Evolutionary conservation across 2,329 filamentous ascomycete genomes (phyloP), one percentile per base, ranked within the genome.

Genomic region (Amesomyces nigricolor): DNA sequence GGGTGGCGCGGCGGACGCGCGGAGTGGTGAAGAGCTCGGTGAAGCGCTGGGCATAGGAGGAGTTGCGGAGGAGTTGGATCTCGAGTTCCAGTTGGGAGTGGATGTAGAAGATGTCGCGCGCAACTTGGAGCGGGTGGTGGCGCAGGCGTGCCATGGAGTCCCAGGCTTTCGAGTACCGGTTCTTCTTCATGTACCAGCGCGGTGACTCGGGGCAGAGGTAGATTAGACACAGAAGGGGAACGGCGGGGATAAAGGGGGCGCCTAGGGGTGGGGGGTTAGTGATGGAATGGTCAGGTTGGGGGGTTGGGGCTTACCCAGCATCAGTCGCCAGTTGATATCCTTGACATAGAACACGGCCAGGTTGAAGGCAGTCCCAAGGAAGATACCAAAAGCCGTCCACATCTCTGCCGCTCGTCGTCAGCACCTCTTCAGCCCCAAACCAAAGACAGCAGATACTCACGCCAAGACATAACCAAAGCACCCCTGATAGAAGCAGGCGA

Each of bases 381-480:
- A 77, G 60, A 84, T 83, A 45, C 81, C 81, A 64, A 84, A 81
- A 2, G 78, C 78, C 2, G 78, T 83, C 81, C 83, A 87, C 69
- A 87, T 73, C 35, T 65, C 71, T 91, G 73, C 1, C 14, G 9
- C 7, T n/a, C 3, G 11, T 37, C 42, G 11, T 44, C 10, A 53
- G 59, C 47, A 61, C 52, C 35, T 8, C 17, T 47, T 22, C 30
- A 44, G 8, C 10, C 22, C 9, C 11, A 10, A 45, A 13, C n/a
- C 2, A 4, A 29, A 7, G 10, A 43, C 40, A 30, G 10, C 8
- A 22, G 39, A 47, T 54, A 68, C 63, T 63, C 59, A 65, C 67
- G 86, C 88, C 88, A 92, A 59, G 84, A 85, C 88, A 92, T 92
- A 60, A 91, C 87, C 16, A 94, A 75, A 7, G 86, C 87, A 60